Conservation (phyloP, 2,329 filamentous ascomycete genomes). For the Beauveria varroae region DNA sequence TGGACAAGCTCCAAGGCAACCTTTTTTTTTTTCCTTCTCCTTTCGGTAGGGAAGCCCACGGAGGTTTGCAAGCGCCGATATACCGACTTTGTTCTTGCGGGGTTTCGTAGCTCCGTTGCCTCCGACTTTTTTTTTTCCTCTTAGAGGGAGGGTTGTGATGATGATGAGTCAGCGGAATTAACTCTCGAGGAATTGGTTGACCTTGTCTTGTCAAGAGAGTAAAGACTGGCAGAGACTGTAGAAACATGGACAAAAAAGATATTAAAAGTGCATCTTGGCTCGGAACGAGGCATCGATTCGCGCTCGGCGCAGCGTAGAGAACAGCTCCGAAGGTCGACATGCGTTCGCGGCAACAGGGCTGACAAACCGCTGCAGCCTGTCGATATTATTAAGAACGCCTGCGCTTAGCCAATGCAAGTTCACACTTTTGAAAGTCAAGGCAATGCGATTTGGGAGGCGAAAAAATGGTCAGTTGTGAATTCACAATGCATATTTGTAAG, state of each 20-base stretch:
- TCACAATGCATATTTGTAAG: not conserved
- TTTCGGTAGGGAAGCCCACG: not conserved
- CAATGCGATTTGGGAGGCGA: not conserved
- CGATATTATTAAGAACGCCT: not conserved
- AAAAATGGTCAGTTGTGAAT: not conserved
- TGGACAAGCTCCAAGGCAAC: not conserved
- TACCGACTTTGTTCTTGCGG: not conserved
- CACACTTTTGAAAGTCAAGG: too few relatives aligned
- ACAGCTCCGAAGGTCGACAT: not conserved
- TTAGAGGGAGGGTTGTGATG: not conserved
- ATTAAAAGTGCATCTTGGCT: not conserved
- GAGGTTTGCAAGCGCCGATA: slow-evolving; percentile 8
- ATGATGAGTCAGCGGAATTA: not conserved
- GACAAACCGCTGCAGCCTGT: not conserved
- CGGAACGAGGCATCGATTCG: not conserved
- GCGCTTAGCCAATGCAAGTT: too few relatives aligned
- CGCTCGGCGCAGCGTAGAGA: not conserved
- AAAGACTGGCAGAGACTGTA: not conserved
- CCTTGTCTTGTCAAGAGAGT: not conserved
- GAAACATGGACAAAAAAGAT: not conserved
- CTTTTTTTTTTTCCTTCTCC: not conserved
- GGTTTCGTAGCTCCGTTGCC: not conserved
- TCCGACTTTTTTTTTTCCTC: not conserved
- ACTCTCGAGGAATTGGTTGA: not conserved
- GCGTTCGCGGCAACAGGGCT: not conserved